Evolutionary conservation across 1,284 basidiomycete genomes (phyloP).

Genomic region (Abortiporus biennis): DNA sequence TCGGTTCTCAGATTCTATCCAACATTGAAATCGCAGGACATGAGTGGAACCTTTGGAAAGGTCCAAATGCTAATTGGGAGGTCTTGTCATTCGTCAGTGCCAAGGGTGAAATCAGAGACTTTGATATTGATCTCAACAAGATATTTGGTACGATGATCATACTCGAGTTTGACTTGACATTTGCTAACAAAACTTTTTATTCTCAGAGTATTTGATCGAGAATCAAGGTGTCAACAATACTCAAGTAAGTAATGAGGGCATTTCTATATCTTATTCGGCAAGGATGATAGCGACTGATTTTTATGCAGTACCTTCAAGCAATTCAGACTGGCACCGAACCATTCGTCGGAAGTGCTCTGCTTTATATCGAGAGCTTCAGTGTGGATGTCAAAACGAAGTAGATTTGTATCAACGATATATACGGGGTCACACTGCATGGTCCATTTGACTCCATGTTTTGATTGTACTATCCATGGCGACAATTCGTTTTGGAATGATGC

Average conservation of each 20-base stretch:
- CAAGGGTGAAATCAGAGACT: constrained; percentile 41
- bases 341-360: constrained; percentile 46
- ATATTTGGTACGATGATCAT: constrained; percentile 45
- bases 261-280: constrained; percentile 1
- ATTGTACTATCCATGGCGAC: no score
- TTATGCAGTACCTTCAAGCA: constrained; percentile 47
- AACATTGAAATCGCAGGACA: constrained; percentile 40
- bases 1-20: constrained; percentile 42
- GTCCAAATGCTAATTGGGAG: constrained; percentile 50
- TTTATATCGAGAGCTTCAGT: constrained; percentile 21
- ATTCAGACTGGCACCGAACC: constrained; percentile 65
- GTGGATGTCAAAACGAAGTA: constrained; percentile 18
- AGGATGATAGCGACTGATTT: neutral
- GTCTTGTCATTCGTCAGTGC: constrained; percentile 50
- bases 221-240: constrained; percentile 21
- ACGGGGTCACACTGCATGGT: no score
- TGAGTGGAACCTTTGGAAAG: constrained; percentile 52
- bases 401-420: no score
- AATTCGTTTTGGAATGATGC: no score
- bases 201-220: constrained; percentile 20
- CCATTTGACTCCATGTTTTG: no score
- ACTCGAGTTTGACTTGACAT: no score
- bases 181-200: neutral
- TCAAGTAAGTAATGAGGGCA: constrained; percentile 17
- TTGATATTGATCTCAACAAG: constrained; percentile 45